Conservation (phyloP, 345 rosid species). For the Trapa incisa region DNA sequence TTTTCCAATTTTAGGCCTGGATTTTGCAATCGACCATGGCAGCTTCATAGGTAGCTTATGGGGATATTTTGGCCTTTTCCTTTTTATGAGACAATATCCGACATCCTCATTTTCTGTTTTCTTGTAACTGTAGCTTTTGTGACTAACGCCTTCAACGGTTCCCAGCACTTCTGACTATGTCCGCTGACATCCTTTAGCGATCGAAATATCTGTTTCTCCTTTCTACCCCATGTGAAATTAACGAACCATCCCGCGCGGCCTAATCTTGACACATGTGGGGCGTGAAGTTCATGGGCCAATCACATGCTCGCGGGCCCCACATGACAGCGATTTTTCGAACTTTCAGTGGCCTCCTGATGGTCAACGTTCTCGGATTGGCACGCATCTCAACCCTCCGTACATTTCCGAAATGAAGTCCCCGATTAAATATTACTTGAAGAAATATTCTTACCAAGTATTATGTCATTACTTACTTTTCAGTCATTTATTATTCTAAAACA, state of each 20-base stretch:
- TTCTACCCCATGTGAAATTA: not conserved
- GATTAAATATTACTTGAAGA: too few species aligned
- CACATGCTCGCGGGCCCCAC: constrained; percentile 7
- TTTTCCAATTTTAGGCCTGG: not conserved
- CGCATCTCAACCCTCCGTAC: not conserved
- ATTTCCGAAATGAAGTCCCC: not conserved
- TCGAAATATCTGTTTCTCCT: not conserved
- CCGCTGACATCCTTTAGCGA: not conserved
- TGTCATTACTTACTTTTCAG: too few species aligned
- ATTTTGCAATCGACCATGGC: not conserved
- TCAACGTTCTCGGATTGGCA: constrained; percentile 8
- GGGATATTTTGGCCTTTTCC: constrained; percentile 12
- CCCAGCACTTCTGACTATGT: not conserved
- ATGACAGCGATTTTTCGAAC: not conserved
- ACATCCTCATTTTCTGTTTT: not conserved
- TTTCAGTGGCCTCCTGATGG: not conserved
- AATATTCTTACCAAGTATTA: too few species aligned
- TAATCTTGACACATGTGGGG: not conserved
- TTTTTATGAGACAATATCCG: not conserved
- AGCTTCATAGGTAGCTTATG: constrained; percentile 5
- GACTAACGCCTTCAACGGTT: constrained; percentile 5
- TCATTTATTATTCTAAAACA: not conserved
- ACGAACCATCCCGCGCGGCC: not conserved
- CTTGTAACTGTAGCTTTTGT: not conserved
- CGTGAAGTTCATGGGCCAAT: not conserved